These are phyloP conservation scores for Alternaria longipes DNA, from an alignment of 2,329 filamentous ascomycete species.

Conservation along the genomic window DNA sequence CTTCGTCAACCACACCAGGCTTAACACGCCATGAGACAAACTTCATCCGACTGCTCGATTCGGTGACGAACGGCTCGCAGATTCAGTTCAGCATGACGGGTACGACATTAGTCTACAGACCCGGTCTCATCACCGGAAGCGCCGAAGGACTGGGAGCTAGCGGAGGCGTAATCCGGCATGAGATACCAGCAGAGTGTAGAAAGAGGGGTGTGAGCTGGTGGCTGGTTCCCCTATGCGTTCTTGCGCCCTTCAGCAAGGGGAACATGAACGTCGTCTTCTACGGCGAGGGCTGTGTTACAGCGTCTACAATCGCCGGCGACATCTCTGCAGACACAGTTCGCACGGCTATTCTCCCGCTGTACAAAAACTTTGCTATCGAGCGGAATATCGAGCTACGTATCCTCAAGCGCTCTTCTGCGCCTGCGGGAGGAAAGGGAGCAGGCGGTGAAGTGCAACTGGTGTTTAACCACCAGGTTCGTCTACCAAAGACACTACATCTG, in stretches of 20 bases:
- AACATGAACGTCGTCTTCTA: constrained; percentile 90
- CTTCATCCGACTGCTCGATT: constrained; percentile 91
- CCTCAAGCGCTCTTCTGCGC: constrained; percentile 73
- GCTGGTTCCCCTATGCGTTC: constrained; percentile 84
- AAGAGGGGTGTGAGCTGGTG: constrained; percentile 91
- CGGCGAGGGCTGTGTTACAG: constrained; percentile 91
- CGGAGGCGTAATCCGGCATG: constrained; percentile 80
- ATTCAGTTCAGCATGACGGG: constrained; percentile 98
- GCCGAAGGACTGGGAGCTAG: constrained; percentile 77
- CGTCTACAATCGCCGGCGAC: constrained; percentile 82
- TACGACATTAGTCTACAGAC: constrained; percentile 90
- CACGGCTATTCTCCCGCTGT: constrained; percentile 89
- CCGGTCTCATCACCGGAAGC: constrained; percentile 89
- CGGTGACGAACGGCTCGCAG: constrained; percentile 91
- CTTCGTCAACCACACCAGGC: constrained; percentile 85
- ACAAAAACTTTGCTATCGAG: constrained; percentile 88
- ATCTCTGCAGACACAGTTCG: constrained; percentile 92
- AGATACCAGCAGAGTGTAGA: constrained; percentile 77
- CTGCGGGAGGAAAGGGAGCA: constrained; percentile 79
- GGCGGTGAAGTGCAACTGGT: constrained; percentile 92
- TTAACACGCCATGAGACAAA: constrained; percentile 94
- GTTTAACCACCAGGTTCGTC: constrained; percentile 90
- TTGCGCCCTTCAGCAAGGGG: constrained; percentile 92
- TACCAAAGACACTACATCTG: constrained; percentile 93
- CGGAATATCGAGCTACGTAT: constrained; percentile 86